These are phyloP conservation scores for Plectosphaerella cucumerina DNA, from an alignment of 2,329 filamentous ascomycete species.

Conservation along the genomic window DNA sequence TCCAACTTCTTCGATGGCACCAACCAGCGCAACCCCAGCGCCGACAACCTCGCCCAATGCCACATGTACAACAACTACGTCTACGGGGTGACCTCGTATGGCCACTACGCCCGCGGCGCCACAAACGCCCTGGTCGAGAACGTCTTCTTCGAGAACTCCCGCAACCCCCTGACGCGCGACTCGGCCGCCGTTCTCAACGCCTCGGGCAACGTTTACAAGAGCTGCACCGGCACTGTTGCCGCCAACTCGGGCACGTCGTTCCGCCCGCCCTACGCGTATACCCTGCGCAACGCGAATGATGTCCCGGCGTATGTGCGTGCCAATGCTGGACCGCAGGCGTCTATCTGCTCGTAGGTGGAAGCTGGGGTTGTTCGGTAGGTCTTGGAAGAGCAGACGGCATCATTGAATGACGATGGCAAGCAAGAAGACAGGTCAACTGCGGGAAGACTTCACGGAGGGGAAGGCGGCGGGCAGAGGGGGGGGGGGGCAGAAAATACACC, in stretches of 20 bases:
- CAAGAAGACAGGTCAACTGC: no score
- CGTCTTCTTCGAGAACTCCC: conserved; percentile 11
- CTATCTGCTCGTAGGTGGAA: conserved; percentile 12
- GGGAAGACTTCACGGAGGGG: no score
- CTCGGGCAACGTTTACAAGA: conserved; percentile 6
- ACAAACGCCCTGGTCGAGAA: conserved; percentile 11
- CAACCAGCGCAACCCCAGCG: conserved; percentile 12
- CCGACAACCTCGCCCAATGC: conserved; percentile 9
- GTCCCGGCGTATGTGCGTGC: conserved; percentile 8
- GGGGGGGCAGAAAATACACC: no score
- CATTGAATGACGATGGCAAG: no score
- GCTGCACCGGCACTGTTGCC: conserved; percentile 7
- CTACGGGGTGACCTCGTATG: conserved; percentile 9
- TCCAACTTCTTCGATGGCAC: conserved; percentile 13
- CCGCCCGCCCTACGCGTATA: conserved; percentile 7
- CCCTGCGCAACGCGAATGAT: conserved; percentile 6
- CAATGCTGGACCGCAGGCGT: conserved; percentile 6
- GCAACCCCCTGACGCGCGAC: conserved; percentile 9
- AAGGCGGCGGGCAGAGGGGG: no score
- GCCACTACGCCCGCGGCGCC: conserved; percentile 11
- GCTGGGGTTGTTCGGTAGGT: no score
- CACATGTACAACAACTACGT: conserved; percentile 15
- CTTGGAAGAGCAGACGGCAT: no score
- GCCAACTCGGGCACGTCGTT: conserved; percentile 7
- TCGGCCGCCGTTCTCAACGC: conserved; percentile 1